Conservation (phyloP, 164 flowering plant species). For the Stephania yunnanensis region DNA sequence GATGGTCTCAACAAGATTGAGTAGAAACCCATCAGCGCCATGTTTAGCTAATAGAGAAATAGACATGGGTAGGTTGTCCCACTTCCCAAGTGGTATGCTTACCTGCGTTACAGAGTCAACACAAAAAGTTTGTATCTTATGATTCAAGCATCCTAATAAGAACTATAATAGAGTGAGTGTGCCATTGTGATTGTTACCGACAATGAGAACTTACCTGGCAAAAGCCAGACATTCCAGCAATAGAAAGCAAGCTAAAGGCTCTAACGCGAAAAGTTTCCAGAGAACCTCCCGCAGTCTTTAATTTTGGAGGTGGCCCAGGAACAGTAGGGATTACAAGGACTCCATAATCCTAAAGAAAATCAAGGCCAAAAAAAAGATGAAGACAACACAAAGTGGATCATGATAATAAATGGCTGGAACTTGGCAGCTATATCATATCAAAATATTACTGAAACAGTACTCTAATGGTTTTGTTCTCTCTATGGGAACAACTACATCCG, state of each 20-base stretch:
- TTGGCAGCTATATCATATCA: not conserved
- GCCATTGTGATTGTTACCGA: not conserved
- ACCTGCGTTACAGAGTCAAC: slow-evolving; percentile 40
- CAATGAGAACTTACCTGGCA: slow-evolving; percentile 60
- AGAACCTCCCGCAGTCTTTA: slow-evolving; percentile 39
- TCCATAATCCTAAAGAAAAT: slow-evolving; percentile 49
- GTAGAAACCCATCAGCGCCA: slow-evolving; percentile 74
- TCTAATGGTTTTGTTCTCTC: not conserved
- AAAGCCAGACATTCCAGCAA: slow-evolving; percentile 82
- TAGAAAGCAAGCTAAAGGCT: slow-evolving; percentile 77
- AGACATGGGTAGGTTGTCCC: slow-evolving; percentile 61
- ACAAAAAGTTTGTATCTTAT: not conserved
- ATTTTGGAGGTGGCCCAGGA: slow-evolving; percentile 85
- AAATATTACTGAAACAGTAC: not conserved
- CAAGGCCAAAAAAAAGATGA: not conserved
- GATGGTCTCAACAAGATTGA: slow-evolving; percentile 53
- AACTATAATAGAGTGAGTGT: not conserved
- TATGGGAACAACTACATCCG: not conserved
- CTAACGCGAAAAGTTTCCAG: slow-evolving; percentile 58
- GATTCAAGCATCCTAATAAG: not conserved
- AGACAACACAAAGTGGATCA: not conserved
- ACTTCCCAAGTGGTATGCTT: slow-evolving; percentile 65
- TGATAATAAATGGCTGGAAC: not conserved
- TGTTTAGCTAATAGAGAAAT: slow-evolving; percentile 78
- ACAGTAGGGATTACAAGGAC: slow-evolving; percentile 77